A percentile compares a stretch with the other conserved stretches of the same genome.
Conservation (phyloP, 345 rosid species). For the Salix brachista region DNA sequence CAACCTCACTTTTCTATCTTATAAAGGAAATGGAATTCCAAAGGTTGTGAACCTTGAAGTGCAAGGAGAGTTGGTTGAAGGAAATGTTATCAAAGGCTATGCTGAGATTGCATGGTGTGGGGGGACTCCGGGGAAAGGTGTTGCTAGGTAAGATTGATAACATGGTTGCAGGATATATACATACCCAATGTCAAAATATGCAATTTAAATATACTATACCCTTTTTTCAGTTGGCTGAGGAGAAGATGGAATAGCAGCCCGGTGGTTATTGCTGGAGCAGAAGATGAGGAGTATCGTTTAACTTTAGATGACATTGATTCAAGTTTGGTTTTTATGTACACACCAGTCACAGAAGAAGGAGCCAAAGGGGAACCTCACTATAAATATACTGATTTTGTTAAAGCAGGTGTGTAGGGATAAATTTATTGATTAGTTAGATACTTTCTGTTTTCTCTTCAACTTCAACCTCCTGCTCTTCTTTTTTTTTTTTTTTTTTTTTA, state of each 20-base stretch:
- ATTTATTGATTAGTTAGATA: constrained; percentile 3
- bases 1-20: constrained; percentile 15
- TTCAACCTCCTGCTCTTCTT: neutral
- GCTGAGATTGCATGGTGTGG: constrained; percentile 98
- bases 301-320: constrained; percentile 79
- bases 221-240: constrained; percentile 74
- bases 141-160: constrained; percentile 58
- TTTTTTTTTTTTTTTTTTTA: too few species aligned
- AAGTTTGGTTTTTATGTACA: constrained; percentile 96
- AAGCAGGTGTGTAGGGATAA: constrained; percentile 58
- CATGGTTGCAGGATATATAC: constrained; percentile 5
- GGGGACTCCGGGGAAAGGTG: constrained; percentile 91
- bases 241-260: constrained; percentile 96
- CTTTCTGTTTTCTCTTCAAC: neutral
- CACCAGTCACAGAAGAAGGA: constrained; percentile 92
- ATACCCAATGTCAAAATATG: neutral
- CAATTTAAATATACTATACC: constrained; percentile 2
- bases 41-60: constrained; percentile 89
- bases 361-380: constrained; percentile 96
- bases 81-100: constrained; percentile 59
- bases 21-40: constrained; percentile 81
- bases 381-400: constrained; percentile 90
- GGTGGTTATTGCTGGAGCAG: constrained; percentile 80
- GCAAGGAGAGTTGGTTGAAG: constrained; percentile 79
- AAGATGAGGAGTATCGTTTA: constrained; percentile 76